phyloP scores from a whole-genome alignment of 306 rosid species.

The Argentina anserina region DNA sequence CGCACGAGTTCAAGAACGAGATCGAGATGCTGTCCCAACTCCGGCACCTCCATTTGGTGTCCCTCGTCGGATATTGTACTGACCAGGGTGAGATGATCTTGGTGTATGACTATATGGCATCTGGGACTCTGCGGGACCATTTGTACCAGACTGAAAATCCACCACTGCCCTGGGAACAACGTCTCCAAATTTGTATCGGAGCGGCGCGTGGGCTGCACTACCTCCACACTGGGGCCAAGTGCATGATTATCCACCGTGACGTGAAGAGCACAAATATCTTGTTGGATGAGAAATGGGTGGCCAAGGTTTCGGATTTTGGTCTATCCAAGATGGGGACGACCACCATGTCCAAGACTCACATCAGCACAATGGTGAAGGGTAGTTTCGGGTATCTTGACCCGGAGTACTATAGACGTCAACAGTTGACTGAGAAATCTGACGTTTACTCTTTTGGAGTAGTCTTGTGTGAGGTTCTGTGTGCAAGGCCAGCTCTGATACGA shows the following conservation, averaged over 20 bases:
- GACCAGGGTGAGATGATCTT: constrained; percentile 23
- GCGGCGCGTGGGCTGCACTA: constrained; percentile 13
- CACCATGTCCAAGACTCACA: neutral
- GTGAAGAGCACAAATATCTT: constrained; percentile 21
- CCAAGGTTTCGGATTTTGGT: constrained; percentile 23
- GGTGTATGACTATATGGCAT: constrained; percentile 23
- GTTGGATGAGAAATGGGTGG: constrained; percentile 22
- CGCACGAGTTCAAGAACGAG: constrained; percentile 20
- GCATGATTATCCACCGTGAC: constrained; percentile 19
- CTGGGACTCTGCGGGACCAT: constrained; percentile 12
- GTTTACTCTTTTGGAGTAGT: constrained; percentile 29
- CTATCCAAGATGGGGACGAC: constrained; percentile 1
- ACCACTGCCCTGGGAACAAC: constrained; percentile 8
- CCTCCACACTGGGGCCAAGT: constrained; percentile 5
- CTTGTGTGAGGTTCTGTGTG: constrained; percentile 14
- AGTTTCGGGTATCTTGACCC: constrained; percentile 26
- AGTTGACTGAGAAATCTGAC: constrained; percentile 22
- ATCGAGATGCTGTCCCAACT: constrained; percentile 24
- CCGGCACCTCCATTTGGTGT: constrained; percentile 15
- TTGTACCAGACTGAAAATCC: neutral
- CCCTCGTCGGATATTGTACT: constrained; percentile 18
- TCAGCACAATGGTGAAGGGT: constrained; percentile 13
- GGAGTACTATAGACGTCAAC: constrained; percentile 9
- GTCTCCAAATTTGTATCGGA: constrained; percentile 20
- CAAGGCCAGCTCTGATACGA: constrained; percentile 9